Percentiles rank a stretch among this genome's conserved stretches.
These are phyloP conservation scores for Neurospora sp. DNA, from an alignment of 495 filamentous ascomycete genomes.

Conservation along the genomic window DNA sequence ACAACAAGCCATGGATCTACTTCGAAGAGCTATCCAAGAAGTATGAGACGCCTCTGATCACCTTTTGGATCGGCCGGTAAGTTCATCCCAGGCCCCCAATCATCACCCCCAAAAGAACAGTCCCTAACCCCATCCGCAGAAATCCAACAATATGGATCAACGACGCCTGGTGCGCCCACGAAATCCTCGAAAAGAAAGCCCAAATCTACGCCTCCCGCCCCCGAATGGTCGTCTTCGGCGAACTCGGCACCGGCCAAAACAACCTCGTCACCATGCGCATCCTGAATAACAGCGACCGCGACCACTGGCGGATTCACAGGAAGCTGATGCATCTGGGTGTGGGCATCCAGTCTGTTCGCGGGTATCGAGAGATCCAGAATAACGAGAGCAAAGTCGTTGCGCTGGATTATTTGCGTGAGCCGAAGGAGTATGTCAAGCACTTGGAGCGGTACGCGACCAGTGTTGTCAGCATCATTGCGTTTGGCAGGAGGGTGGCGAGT, in stretches of 20 bases:
- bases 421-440: slow-evolving; percentile 48
- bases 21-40: slow-evolving; percentile 49
- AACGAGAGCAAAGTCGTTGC: slow-evolving; percentile 45
- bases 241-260: slow-evolving; percentile 48
- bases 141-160: slow-evolving; percentile 58
- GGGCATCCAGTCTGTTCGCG: slow-evolving; percentile 48
- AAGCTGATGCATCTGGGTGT: slow-evolving; percentile 54
- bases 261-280: slow-evolving; percentile 49
- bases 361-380: slow-evolving; percentile 51
- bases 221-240: slow-evolving; percentile 49
- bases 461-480: slow-evolving; percentile 54
- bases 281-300: slow-evolving; percentile 38
- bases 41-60: slow-evolving; percentile 46
- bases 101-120: neutral
- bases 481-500: slow-evolving; percentile 49
- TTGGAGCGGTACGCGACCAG: slow-evolving; percentile 55
- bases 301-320: slow-evolving; percentile 50
- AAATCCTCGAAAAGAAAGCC: slow-evolving; percentile 47
- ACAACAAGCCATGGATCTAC: slow-evolving; percentile 55
- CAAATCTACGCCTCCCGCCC: slow-evolving; percentile 45
- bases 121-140: slow-evolving; percentile 13
- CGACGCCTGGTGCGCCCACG: slow-evolving; percentile 50
- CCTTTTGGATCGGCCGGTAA: slow-evolving; percentile 50
- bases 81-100: neutral
- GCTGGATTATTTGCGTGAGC: slow-evolving; percentile 38